A percentile compares a stretch with the other conserved stretches of the same genome.
These are phyloP conservation scores for Auricularia sp. DNA, from an alignment of 768 basidiomycete species.

Conservation along the genomic window DNA sequence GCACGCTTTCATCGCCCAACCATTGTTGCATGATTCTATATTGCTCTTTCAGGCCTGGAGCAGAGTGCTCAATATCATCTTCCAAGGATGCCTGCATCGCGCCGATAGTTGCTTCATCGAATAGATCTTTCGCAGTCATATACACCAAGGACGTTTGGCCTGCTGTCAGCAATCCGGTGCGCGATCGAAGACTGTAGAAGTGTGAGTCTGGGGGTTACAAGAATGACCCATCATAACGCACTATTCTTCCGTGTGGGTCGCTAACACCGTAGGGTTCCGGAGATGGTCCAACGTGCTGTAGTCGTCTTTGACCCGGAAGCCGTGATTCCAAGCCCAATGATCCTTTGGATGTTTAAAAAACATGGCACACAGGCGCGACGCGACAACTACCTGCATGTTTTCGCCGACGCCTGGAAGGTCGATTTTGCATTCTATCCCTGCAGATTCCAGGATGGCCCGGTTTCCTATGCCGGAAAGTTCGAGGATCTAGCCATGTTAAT, in stretches of 20 bases:
- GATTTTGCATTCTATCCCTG: conserved; percentile 39
- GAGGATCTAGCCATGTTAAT: conserved; percentile 26
- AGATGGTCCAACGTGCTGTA: neutral
- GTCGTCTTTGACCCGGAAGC: neutral
- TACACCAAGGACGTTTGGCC: neutral
- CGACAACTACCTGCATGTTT: no score
- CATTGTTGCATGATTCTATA: neutral
- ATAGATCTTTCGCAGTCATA: neutral
- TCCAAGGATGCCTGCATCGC: neutral
- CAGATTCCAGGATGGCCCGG: conserved; percentile 31
- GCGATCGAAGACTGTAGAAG: neutral
- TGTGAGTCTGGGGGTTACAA: neutral
- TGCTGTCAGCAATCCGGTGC: neutral
- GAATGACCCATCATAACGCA: neutral
- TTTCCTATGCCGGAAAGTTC: conserved; percentile 65
- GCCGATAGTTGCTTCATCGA: neutral
- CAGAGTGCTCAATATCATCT: neutral
- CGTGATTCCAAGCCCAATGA: neutral
- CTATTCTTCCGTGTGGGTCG: neutral
- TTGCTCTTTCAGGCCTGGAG: neutral
- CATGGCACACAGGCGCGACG: no score
- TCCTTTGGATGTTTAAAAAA: neutral
- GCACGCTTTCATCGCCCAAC: neutral
- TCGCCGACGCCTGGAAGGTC: conserved; percentile 68
- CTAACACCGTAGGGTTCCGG: neutral